phyloP scores from a whole-genome alignment of 495 filamentous ascomycete species.

The Penicillium coffeae region DNA sequence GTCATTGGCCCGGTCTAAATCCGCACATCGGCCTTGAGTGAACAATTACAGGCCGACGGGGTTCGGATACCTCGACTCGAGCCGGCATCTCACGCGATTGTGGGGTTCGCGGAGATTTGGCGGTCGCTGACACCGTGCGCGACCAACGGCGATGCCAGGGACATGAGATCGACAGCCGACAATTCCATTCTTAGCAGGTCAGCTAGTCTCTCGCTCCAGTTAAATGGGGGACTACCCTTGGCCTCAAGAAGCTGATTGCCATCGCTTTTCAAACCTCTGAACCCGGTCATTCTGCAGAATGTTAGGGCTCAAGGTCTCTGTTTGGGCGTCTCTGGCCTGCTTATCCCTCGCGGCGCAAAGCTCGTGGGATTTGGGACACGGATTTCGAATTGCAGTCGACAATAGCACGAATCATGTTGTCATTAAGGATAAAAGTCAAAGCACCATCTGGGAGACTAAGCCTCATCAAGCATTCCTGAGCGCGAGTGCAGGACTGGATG shows the following conservation, averaged over 20 bases:
- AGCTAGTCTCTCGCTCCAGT: no score
- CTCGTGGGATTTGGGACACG: constrained; percentile 15
- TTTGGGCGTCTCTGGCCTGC: constrained; percentile 14
- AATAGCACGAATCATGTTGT: constrained; percentile 11
- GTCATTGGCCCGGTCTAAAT: no score
- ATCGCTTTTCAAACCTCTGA: no score
- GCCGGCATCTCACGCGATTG: constrained; percentile 10
- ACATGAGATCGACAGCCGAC: background rate
- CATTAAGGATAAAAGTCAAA: constrained; percentile 3
- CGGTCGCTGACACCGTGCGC: background rate
- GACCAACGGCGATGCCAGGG: background rate
- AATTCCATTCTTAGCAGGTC: background rate
- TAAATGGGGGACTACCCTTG: no score
- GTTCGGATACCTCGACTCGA: constrained; percentile 12
- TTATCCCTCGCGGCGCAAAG: constrained; percentile 10
- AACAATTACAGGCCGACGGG: background rate
- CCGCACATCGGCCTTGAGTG: no score
- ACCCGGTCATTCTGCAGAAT: no score
- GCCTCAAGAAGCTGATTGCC: no score
- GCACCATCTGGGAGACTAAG: constrained; percentile 19
- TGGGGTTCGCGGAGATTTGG: constrained; percentile 7
- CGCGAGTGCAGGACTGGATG: constrained; percentile 17
- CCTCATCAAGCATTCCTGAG: constrained; percentile 16
- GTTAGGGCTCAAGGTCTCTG: constrained; percentile 9
- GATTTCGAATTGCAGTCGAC: constrained; percentile 13